Conservation (phyloP, 2,329 filamentous ascomycete species). For the Epichloe bromicola region DNA sequence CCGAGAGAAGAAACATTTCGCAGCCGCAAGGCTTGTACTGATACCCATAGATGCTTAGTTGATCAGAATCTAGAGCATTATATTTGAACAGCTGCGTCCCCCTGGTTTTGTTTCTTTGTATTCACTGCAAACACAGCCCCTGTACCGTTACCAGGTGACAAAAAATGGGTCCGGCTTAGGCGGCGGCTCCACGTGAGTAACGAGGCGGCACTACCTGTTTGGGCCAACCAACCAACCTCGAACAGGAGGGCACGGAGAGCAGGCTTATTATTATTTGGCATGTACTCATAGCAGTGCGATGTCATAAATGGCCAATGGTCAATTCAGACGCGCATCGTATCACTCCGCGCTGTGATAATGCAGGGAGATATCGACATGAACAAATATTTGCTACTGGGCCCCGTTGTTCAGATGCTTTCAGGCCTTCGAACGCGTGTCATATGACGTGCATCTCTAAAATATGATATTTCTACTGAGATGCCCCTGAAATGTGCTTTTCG, state of each 20-base stretch:
- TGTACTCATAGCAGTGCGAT: no score
- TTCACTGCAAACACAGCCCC: not conserved
- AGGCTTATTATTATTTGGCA: no score
- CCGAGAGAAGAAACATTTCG: not conserved
- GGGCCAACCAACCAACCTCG: conserved; percentile 9
- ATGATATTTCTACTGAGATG: not conserved
- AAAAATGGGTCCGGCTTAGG: conserved; percentile 9
- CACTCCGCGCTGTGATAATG: not conserved
- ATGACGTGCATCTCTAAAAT: not conserved
- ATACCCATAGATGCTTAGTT: not conserved
- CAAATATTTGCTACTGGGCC: no score
- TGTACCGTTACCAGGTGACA: no score
- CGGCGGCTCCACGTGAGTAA: conserved; percentile 15
- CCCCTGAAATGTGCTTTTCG: not conserved
- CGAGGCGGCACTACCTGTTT: conserved; percentile 15
- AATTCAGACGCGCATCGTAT: not conserved
- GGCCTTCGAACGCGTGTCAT: not conserved
- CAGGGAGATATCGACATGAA: not conserved
- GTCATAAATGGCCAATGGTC: no score
- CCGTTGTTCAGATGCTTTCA: no score
- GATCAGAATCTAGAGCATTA: not conserved
- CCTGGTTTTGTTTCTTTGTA: not conserved
- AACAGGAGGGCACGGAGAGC: no score
- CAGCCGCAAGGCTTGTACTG: not conserved
- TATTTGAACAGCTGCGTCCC: no score